phyloP scores from a whole-genome alignment of 1,284 basidiomycete genomes.

The Polyporus tsugae region DNA sequence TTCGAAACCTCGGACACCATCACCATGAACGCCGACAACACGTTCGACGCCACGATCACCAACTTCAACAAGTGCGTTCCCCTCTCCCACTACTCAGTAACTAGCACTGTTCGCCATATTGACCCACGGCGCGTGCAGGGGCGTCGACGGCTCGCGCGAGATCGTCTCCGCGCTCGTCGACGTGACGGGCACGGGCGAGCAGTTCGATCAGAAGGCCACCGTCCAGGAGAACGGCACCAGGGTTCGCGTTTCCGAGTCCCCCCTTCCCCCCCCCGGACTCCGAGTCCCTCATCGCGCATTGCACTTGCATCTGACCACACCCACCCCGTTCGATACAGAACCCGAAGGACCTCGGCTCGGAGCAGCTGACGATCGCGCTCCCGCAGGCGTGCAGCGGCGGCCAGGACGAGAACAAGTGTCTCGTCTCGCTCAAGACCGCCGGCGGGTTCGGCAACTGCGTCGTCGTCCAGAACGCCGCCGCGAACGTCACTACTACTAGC shows the following conservation, averaged over 20 bases:
- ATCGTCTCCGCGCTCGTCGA: slow-evolving; percentile 47
- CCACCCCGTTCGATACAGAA: background rate
- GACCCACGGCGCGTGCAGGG: slow-evolving; percentile 35
- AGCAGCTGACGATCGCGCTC: slow-evolving; percentile 51
- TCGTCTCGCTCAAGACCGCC: slow-evolving; percentile 54
- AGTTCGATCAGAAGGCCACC: slow-evolving; percentile 44
- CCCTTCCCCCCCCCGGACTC: background rate
- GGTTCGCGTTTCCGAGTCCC: slow-evolving; percentile 36
- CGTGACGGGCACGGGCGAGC: slow-evolving; percentile 46
- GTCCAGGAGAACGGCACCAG: slow-evolving; percentile 48
- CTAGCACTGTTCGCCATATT: background rate
- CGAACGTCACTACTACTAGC: no score
- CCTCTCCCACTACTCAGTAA: background rate
- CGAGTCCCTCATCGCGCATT: no score
- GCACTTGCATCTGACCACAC: background rate
- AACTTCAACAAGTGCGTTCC: slow-evolving; percentile 60
- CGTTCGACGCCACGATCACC: slow-evolving; percentile 51
- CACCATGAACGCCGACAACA: slow-evolving; percentile 49
- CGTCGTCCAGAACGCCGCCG: slow-evolving; percentile 41
- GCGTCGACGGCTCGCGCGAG: slow-evolving; percentile 56
- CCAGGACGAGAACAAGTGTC: slow-evolving; percentile 49
- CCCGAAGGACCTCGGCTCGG: background rate
- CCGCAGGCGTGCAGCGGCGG: slow-evolving; percentile 60
- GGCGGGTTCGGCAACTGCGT: slow-evolving; percentile 62
- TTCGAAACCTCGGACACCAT: slow-evolving; percentile 54